phyloP scores from a whole-genome alignment of 257 asterid genomes.

The Solanum sejunctum region DNA sequence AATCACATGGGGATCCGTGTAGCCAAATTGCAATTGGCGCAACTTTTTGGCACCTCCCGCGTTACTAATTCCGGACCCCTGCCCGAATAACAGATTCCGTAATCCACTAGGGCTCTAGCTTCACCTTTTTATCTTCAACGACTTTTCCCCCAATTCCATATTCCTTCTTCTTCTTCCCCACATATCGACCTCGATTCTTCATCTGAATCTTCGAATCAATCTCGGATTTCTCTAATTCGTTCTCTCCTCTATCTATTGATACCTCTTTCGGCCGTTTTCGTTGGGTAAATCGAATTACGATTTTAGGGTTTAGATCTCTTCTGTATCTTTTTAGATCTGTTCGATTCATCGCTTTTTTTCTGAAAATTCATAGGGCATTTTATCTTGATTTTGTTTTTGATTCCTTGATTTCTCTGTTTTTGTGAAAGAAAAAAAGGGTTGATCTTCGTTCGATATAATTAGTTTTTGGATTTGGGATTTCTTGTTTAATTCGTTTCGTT shows the following conservation, averaged over 20 bases:
- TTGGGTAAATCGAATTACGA: not conserved
- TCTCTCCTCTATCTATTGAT: constrained; percentile 5
- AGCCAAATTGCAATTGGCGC: not conserved
- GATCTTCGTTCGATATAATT: not conserved
- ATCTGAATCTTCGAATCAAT: constrained; percentile 1
- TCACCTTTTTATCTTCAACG: constrained; percentile 1
- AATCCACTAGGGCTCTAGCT: not conserved
- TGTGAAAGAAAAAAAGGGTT: not conserved
- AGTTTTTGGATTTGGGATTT: not conserved
- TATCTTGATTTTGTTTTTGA: not conserved
- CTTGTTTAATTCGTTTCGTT: not conserved
- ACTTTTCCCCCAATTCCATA: not conserved
- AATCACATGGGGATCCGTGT: not conserved
- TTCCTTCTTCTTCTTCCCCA: not conserved
- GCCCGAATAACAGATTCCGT: not conserved
- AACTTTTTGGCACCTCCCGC: not conserved
- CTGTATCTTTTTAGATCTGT: not conserved
- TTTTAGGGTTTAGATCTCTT: constrained; percentile 14
- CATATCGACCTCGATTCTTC: constrained; percentile 4
- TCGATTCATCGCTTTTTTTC: not conserved
- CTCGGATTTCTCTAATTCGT: not conserved
- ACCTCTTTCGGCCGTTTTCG: not conserved
- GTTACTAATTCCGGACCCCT: constrained; percentile 2
- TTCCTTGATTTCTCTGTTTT: not conserved
- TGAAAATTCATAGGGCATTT: not conserved